Evolutionary conservation across 148 eudicot genomes (phyloP).

Genomic region (Suaeda aralocaspica): DNA sequence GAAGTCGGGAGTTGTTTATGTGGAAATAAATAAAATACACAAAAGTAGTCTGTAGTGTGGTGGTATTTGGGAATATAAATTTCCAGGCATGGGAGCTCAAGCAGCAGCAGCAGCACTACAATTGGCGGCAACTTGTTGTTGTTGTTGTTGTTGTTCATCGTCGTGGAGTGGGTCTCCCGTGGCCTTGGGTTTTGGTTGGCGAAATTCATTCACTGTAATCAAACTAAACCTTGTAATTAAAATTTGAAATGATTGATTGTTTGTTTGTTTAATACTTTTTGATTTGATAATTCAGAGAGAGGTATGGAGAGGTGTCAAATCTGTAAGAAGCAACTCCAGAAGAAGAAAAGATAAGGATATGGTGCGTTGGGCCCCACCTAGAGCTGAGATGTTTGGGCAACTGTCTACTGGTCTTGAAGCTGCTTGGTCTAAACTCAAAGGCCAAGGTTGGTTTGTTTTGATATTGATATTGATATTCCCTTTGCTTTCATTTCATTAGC

Average conservation of each 20-base stretch:
- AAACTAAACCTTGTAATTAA: neutral
- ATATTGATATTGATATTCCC: neutral
- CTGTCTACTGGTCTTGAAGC: constrained; percentile 85
- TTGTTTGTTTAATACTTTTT: too few relatives aligned
- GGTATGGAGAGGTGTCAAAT: constrained; percentile 64
- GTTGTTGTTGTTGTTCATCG: constrained; percentile 41
- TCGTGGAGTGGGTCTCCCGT: constrained; percentile 38
- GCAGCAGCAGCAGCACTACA: too few relatives aligned
- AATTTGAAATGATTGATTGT: neutral
- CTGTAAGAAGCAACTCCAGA: constrained; percentile 28
- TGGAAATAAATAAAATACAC: too few relatives aligned
- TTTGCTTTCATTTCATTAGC: too few relatives aligned
- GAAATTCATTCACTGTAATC: constrained; percentile 53
- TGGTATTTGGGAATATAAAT: too few relatives aligned
- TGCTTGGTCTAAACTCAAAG: constrained; percentile 92
- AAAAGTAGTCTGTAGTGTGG: too few relatives aligned
- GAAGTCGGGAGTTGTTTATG: too few relatives aligned
- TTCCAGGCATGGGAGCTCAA: too few relatives aligned
- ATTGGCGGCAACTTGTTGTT: too few relatives aligned
- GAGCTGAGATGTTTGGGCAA: constrained; percentile 97
- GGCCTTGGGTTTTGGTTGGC: constrained; percentile 43
- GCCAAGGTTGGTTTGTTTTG: constrained; percentile 59
- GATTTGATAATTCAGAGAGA: constrained; percentile 51
- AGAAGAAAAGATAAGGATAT: too few relatives aligned
- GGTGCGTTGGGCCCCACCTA: constrained; percentile 16